A percentile compares a stretch with the other conserved stretches of the same genome.
These are phyloP conservation scores for Penicillium expansum DNA, from an alignment of 2,329 filamentous ascomycete genomes.

Conservation along the genomic window DNA sequence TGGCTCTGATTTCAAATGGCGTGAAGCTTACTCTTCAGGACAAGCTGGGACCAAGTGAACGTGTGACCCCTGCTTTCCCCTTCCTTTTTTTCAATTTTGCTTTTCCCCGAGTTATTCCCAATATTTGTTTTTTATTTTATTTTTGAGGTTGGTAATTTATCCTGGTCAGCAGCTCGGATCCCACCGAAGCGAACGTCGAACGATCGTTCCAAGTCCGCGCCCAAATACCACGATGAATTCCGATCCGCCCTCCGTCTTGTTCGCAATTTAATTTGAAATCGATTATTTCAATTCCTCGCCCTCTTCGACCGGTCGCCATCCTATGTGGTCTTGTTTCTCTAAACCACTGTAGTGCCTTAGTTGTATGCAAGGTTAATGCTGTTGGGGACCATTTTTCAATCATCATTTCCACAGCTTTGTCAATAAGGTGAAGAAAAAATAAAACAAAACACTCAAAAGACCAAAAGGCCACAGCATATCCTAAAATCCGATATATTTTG, in stretches of 20 bases:
- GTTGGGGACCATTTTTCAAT: neutral
- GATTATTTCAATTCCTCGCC: slow-evolving; percentile 17
- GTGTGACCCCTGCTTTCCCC: slow-evolving; percentile 5
- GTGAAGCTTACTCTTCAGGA: neutral
- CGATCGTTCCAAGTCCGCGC: slow-evolving; percentile 23
- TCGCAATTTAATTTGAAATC: slow-evolving; percentile 24
- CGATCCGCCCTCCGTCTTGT: slow-evolving; percentile 23
- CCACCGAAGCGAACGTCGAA: slow-evolving; percentile 28
- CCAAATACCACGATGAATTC: slow-evolving; percentile 21
- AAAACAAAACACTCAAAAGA: neutral
- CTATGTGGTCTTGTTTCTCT: slow-evolving; percentile 1
- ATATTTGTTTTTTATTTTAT: neutral
- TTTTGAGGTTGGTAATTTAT: slow-evolving; percentile 24
- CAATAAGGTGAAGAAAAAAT: neutral
- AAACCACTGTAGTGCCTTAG: slow-evolving; percentile 16
- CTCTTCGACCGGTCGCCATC: slow-evolving; percentile 19
- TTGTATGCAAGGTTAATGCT: neutral
- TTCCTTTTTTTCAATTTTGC: neutral
- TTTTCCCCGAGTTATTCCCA: slow-evolving; percentile 1
- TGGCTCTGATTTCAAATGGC: slow-evolving; percentile 3
- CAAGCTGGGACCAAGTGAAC: slow-evolving; percentile 1
- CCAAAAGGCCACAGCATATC: neutral
- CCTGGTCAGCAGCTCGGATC: slow-evolving; percentile 29
- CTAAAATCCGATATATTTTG: neutral
- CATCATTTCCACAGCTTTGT: neutral